These are phyloP conservation scores for Podospora australis DNA, from an alignment of 495 filamentous ascomycete genomes.

Conservation along the genomic window DNA sequence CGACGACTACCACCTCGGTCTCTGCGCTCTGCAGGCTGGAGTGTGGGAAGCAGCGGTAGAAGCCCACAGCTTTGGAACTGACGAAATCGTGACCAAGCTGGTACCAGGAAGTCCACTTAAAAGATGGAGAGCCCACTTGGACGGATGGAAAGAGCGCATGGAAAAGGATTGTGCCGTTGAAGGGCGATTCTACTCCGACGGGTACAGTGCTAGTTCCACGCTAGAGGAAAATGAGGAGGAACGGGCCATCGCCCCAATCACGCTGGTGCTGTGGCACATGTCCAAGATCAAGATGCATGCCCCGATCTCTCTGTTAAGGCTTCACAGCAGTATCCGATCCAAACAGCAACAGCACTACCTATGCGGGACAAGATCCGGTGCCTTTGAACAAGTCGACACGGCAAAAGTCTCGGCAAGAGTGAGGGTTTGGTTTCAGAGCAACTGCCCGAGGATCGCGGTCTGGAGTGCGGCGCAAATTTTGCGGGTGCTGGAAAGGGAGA, in stretches of 20 bases:
- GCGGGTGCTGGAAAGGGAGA: slow-evolving; percentile 11
- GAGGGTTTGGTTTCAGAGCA: slow-evolving; percentile 18
- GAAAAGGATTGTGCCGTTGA: too few species aligned
- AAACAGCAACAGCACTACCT: background rate
- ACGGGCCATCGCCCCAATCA: slow-evolving; percentile 18
- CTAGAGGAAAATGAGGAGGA: slow-evolving; percentile 24
- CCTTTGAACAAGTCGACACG: background rate
- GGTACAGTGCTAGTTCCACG: too few species aligned
- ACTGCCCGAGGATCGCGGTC: slow-evolving; percentile 16
- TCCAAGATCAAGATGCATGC: slow-evolving; percentile 24
- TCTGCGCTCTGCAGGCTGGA: slow-evolving; percentile 21
- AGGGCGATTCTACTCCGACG: too few species aligned
- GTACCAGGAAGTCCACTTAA: too few species aligned
- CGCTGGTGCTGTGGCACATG: slow-evolving; percentile 23
- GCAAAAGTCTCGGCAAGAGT: slow-evolving; percentile 19
- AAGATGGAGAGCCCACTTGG: too few species aligned
- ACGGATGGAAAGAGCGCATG: too few species aligned
- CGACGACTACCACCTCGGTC: slow-evolving; percentile 28
- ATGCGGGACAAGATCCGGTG: too few species aligned
- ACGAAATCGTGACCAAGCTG: too few species aligned
- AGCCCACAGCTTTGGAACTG: too few species aligned
- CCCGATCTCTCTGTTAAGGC: slow-evolving; percentile 21
- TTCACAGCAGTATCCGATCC: slow-evolving; percentile 17
- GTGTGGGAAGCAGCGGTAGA: slow-evolving; percentile 27
- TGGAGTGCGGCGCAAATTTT: slow-evolving; percentile 25